phyloP scores from a whole-genome alignment of 371 early-diverging fungal genomes.

The Mucor piriformis region DNA sequence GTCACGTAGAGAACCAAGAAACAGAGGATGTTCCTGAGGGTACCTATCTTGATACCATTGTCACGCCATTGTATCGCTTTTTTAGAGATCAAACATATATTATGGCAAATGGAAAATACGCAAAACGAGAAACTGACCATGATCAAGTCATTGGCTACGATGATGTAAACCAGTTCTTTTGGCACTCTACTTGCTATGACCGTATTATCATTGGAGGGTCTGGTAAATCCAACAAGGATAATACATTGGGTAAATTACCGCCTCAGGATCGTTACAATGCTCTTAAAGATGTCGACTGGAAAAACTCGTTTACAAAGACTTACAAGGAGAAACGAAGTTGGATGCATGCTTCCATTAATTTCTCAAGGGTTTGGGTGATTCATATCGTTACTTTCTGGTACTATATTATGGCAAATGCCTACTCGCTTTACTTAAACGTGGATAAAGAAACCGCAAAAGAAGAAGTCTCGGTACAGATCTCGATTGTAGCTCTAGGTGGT shows the following conservation, averaged over 20 bases:
- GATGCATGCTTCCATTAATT: slow-evolving; percentile 86
- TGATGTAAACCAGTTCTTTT: slow-evolving; percentile 90
- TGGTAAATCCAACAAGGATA: slow-evolving; percentile 24
- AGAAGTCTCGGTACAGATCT: slow-evolving; percentile 61
- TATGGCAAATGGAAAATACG: slow-evolving; percentile 66
- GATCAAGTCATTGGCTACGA: slow-evolving; percentile 82
- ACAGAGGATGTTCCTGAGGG: slow-evolving; percentile 61
- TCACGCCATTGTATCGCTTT: slow-evolving; percentile 78
- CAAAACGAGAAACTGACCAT: slow-evolving; percentile 85
- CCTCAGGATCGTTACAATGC: slow-evolving; percentile 69
- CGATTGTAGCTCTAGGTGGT: slow-evolving; percentile 79
- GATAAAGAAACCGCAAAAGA: slow-evolving; percentile 41
- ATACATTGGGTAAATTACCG: slow-evolving; percentile 60
- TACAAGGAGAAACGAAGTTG: slow-evolving; percentile 87
- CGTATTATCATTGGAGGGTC: slow-evolving; percentile 59
- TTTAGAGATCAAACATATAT: slow-evolving; percentile 82
- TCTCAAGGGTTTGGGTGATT: slow-evolving; percentile 86
- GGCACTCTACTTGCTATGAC: slow-evolving; percentile 73
- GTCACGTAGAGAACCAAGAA: slow-evolving; percentile 13
- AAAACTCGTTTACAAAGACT: slow-evolving; percentile 76
- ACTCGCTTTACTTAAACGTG: slow-evolving; percentile 62
- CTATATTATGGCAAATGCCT: slow-evolving; percentile 76
- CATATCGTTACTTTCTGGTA: slow-evolving; percentile 85
- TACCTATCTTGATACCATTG: slow-evolving; percentile 70
- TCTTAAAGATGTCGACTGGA: slow-evolving; percentile 74